phyloP scores from a whole-genome alignment of 2,329 filamentous ascomycete species.

The Fusarium temperatum region DNA sequence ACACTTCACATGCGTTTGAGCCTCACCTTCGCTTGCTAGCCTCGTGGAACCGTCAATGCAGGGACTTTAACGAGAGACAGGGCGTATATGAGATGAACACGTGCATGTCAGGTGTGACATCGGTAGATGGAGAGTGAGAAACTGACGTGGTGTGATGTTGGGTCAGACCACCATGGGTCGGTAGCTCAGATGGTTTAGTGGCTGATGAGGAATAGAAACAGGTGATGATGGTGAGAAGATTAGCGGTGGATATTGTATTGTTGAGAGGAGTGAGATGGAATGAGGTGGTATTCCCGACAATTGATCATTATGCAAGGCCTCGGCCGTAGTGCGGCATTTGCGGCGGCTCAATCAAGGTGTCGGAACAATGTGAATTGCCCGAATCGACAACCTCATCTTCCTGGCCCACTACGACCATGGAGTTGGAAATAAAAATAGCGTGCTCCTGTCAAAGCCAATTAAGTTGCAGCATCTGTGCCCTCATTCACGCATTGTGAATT shows the following conservation, averaged over 20 bases:
- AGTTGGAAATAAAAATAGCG: too few species aligned
- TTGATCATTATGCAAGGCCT: background rate
- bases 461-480: too few species aligned
- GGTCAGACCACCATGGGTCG: conserved; percentile 40
- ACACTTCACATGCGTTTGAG: background rate
- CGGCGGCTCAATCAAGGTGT: background rate
- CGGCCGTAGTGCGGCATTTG: background rate
- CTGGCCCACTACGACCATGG: too few species aligned
- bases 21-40: background rate
- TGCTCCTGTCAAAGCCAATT: too few species aligned
- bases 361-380: background rate
- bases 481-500: too few species aligned
- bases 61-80: background rate
- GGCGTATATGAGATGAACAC: background rate
- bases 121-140: conserved; percentile 3
- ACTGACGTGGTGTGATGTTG: conserved; percentile 26
- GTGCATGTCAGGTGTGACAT: conserved; percentile 26
- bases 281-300: background rate
- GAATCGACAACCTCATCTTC: too few species aligned
- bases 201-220: conserved; percentile 18
- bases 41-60: conserved; percentile 22
- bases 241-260: background rate
- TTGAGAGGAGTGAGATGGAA: background rate
- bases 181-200: conserved; percentile 33
- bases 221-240: conserved; percentile 6